phyloP scores from a whole-genome alignment of 148 eudicot species.

The Diospyros lotus region DNA sequence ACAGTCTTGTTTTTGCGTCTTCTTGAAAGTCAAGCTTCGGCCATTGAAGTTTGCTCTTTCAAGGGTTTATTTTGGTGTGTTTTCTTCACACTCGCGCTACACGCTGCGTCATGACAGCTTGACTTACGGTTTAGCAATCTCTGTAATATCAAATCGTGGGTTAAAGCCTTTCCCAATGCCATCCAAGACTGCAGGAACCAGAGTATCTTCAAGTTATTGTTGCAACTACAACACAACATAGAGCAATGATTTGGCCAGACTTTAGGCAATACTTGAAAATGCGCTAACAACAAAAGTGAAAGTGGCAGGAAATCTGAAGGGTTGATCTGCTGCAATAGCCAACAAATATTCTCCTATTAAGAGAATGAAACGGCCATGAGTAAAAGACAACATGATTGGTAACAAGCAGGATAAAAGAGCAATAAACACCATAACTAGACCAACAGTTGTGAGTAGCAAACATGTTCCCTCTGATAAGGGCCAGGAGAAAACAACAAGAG shows the following conservation, averaged over 20 bases:
- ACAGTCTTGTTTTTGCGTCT: too few species aligned
- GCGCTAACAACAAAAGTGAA: conserved; percentile 47
- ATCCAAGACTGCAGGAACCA: too few species aligned
- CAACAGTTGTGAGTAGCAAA: too few species aligned
- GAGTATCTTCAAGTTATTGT: neutral
- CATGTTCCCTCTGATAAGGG: too few species aligned
- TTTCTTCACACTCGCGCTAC: too few species aligned
- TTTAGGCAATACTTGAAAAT: too few species aligned
- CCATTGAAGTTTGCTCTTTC: too few species aligned
- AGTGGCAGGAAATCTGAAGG: too few species aligned
- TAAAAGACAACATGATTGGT: conserved; percentile 4
- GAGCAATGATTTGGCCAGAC: neutral
- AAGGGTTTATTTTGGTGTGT: too few species aligned
- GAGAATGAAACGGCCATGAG: too few species aligned
- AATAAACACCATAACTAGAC: conserved; percentile 2
- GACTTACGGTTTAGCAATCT: conserved; percentile 97
- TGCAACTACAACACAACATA: neutral
- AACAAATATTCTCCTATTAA: conserved; percentile 89
- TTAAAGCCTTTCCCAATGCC: conserved; percentile 99
- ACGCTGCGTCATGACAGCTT: neutral
- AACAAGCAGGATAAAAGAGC: neutral
- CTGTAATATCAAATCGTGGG: conserved; percentile 98
- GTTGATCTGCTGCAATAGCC: conserved; percentile 90
- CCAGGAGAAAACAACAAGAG: too few species aligned
- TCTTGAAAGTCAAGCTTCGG: too few species aligned